Percentiles rank a stretch among this genome's conserved stretches.
These are phyloP conservation scores for Candida sp. DNA, from an alignment of 1,139 yeast species.

Conservation along the genomic window DNA sequence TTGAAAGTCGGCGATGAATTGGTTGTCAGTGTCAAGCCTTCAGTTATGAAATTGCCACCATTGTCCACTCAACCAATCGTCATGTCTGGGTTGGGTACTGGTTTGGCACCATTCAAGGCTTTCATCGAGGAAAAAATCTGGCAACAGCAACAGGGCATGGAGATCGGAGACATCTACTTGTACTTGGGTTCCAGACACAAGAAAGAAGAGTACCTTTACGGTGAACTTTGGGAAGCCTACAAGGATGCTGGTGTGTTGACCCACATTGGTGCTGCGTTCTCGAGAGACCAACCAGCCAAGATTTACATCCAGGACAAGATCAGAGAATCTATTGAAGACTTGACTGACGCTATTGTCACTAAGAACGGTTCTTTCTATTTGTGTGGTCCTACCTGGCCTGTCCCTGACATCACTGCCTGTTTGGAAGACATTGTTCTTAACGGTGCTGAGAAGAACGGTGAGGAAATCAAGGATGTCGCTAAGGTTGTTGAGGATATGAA, in stretches of 20 bases:
- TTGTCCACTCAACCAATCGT: conserved; percentile 87
- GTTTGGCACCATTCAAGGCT: conserved; percentile 98
- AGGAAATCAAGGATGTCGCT: conserved; percentile 67
- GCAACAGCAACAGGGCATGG: conserved; percentile 89
- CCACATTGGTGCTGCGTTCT: conserved; percentile 97
- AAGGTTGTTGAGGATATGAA: conserved; percentile 92
- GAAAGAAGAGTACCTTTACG: conserved; percentile 94
- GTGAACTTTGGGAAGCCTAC: conserved; percentile 98
- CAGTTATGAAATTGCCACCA: conserved; percentile 96
- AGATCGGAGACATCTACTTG: conserved; percentile 88
- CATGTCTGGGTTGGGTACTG: conserved; percentile 99
- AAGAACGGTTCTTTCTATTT: conserved; percentile 91
- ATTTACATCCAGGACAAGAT: conserved; percentile 95
- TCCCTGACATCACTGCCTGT: conserved; percentile 94
- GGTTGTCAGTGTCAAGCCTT: conserved; percentile 94
- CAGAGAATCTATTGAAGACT: conserved; percentile 71
- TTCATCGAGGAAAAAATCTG: conserved; percentile 94
- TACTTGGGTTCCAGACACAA: conserved; percentile 96
- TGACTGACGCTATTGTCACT: conserved; percentile 79
- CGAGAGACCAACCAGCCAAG: conserved; percentile 96
- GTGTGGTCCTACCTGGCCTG: conserved; percentile 99
- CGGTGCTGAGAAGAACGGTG: conserved; percentile 73
- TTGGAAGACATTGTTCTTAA: conserved; percentile 77
- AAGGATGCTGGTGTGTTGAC: conserved; percentile 91
- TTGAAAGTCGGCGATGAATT: conserved; percentile 82